Base-by-base conservation (phyloP, 2,329 filamentous ascomycete species). In the Fusarium sp. region DNA sequence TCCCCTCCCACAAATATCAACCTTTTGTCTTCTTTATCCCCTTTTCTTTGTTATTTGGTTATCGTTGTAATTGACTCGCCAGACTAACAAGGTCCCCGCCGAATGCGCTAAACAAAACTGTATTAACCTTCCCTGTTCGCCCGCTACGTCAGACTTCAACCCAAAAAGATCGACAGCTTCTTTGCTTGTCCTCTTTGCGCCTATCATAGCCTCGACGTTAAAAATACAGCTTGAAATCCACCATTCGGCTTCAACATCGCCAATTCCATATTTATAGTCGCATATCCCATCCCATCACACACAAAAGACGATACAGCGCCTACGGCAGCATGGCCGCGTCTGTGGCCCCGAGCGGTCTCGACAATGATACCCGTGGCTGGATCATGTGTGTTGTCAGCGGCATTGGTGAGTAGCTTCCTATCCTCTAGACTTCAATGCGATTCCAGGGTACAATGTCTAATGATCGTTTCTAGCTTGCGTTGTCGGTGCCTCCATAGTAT, bases 281-380 rank as follows among this genome's bases (percentile, higher is more conserved):
- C 46, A 43, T 18, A 42, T 60, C 53, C 33, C 38, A 47, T 16
- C 41, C 48, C 52, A 38, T 18, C 15, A 21, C 7, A 35, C 42
- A 48, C 24, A 54, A 18, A 46, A 66, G 70, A 37, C 50, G 47
- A 62, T 38, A 63, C 21, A 46, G n/a, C n/a, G n/a, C 33, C 46
- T 18, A 56, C 29, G 42, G 47, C 38, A 63, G 49, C 35, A 71
- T 66, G 63, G 76, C 74, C 77, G 85, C 85, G 82, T 78, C 78
- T 55, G 58, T 78, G 71, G 69, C 58, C 59, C 71, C 69, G 57
- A 73, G 71, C 50, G 79, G 74, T 35, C 76, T 92, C 69, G 86
- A 89, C 77, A 96, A 95, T 83, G 95, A 98, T 83, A 91, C 91
- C 68, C 89, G 94, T 69, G 95, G 96, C 75, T 98, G 95, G 95